A percentile compares a stretch with the other conserved stretches of the same genome.
Evolutionary conservation across 2,329 filamentous ascomycete genomes (phyloP).

Genomic region (Epichloe aotearoae): DNA sequence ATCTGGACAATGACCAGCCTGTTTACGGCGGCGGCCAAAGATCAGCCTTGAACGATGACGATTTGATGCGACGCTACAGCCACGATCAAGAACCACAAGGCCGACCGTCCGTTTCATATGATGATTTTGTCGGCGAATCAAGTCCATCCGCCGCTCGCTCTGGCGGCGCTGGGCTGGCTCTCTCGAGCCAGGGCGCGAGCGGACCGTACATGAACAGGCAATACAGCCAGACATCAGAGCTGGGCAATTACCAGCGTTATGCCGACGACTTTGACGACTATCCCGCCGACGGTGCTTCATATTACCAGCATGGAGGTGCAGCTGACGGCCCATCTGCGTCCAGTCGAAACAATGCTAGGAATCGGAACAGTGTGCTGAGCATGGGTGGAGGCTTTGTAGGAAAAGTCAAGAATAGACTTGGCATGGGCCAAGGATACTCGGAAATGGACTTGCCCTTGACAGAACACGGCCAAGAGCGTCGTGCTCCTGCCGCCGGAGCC

Average conservation of each 20-base stretch:
- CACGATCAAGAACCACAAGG: conserved; percentile 49
- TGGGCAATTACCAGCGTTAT: conserved; percentile 84
- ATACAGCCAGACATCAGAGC: conserved; percentile 63
- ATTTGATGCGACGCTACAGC: conserved; percentile 62
- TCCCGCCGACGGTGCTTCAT: conserved; percentile 63
- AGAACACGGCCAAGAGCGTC: conserved; percentile 43
- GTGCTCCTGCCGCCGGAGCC: conserved; percentile 28
- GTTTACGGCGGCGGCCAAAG: conserved; percentile 64
- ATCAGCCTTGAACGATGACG: conserved; percentile 69
- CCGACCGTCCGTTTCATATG: conserved; percentile 83
- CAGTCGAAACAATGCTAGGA: conserved; percentile 43
- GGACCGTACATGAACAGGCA: conserved; percentile 36
- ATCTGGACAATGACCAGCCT: conserved; percentile 58
- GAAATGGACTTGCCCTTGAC: conserved; percentile 97
- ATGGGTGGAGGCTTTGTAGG: conserved; percentile 81
- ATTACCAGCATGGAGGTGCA: conserved; percentile 64
- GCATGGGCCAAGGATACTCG: conserved; percentile 79
- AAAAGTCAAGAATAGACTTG: conserved; percentile 77
- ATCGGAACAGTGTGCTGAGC: conserved; percentile 78
- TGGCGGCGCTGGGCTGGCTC: conserved; percentile 14
- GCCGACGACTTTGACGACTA: conserved; percentile 78
- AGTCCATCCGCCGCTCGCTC: conserved; percentile 31
- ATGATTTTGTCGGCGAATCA: conserved; percentile 72
- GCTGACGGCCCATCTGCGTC: conserved; percentile 39
- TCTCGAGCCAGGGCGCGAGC: conserved; percentile 12